Conservation (phyloP, 805 yeast genomes). For the Metschnikowia cubensis region DNA sequence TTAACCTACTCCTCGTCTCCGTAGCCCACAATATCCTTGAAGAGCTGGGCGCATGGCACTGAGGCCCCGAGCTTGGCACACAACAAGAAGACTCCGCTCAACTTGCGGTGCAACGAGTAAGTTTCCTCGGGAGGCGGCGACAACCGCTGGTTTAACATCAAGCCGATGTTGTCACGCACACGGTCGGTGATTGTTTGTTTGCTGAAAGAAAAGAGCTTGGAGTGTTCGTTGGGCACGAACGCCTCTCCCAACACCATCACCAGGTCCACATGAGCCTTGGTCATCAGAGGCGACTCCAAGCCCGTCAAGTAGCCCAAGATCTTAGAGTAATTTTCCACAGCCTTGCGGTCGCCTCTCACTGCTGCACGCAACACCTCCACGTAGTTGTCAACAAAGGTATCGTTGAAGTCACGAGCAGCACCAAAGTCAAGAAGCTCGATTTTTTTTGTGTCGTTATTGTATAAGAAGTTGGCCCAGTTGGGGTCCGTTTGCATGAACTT, state of each 20-base stretch:
- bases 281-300: slow-evolving; percentile 80
- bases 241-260: slow-evolving; percentile 92
- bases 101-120: slow-evolving; percentile 90
- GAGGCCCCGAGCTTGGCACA: slow-evolving; percentile 82
- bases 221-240: slow-evolving; percentile 55
- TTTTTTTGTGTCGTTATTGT: slow-evolving; percentile 63
- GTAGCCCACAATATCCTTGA: slow-evolving; percentile 68
- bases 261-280: slow-evolving; percentile 88
- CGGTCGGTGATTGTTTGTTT: slow-evolving; percentile 91
- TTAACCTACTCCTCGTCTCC: slow-evolving; percentile 16
- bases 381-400: slow-evolving; percentile 65
- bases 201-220: slow-evolving; percentile 62
- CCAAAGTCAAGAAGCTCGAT: slow-evolving; percentile 93
- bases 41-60: slow-evolving; percentile 76
- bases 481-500: slow-evolving; percentile 98
- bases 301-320: slow-evolving; percentile 90
- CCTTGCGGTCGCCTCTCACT: slow-evolving; percentile 58
- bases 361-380: slow-evolving; percentile 72
- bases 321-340: slow-evolving; percentile 60
- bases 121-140: slow-evolving; percentile 99
- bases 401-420: slow-evolving; percentile 78
- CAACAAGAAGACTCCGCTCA: slow-evolving; percentile 87
- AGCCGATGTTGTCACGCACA: slow-evolving; percentile 78
- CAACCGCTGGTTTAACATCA: slow-evolving; percentile 87
- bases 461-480: slow-evolving; percentile 96